A percentile compares a stretch with the other conserved stretches of the same genome.
Conservation (phyloP, 148 eudicot species). For the Amaranthus palmeri region DNA sequence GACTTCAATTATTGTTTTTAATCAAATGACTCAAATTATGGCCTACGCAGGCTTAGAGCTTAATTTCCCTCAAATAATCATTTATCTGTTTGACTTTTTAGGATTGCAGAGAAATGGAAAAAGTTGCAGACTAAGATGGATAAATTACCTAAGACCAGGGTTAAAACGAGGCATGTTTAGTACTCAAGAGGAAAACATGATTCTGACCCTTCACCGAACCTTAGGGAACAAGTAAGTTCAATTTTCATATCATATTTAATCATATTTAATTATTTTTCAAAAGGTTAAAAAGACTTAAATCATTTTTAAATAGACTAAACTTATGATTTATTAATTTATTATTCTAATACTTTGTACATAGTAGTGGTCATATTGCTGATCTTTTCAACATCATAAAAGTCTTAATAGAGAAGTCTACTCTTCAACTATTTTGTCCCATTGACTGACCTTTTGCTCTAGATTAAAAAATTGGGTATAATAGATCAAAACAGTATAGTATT, state of each 20-base stretch:
- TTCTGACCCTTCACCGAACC: constrained; percentile 56
- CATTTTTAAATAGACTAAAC: background rate
- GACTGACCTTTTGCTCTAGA: too few species aligned
- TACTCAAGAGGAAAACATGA: constrained; percentile 51
- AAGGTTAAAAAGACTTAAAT: too few species aligned
- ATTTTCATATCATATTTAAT: constrained; percentile 9
- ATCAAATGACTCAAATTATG: too few species aligned
- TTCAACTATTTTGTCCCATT: too few species aligned
- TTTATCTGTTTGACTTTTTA: constrained; percentile 8
- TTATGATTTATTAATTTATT: background rate
- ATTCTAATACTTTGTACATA: background rate
- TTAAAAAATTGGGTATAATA: too few species aligned
- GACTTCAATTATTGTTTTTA: too few species aligned
- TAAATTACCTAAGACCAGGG: constrained; percentile 74
- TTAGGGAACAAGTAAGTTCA: constrained; percentile 82
- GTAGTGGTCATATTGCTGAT: constrained; percentile 6
- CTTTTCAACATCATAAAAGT: constrained; percentile 10
- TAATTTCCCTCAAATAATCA: background rate
- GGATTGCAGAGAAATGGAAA: constrained; percentile 81
- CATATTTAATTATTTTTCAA: background rate
- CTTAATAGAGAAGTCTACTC: background rate
- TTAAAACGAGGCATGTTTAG: constrained; percentile 62
- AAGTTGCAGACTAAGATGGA: constrained; percentile 84
- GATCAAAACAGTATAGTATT: too few species aligned
- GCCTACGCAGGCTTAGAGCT: background rate